phyloP scores from a whole-genome alignment of 2,329 filamentous ascomycete genomes.

The Fusarium brachygibbosum region DNA sequence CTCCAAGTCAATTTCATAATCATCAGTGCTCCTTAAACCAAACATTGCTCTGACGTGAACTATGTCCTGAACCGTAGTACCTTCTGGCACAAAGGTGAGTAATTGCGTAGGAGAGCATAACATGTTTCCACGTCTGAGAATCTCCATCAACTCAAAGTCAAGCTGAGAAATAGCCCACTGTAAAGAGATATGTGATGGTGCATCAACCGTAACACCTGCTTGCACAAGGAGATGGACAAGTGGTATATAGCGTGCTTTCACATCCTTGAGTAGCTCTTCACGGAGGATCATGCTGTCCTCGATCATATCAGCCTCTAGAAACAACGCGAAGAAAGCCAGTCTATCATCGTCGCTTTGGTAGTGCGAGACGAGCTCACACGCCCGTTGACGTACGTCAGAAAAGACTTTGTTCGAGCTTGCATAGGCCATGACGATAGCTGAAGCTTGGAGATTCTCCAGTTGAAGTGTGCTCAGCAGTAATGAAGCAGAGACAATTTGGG shows the following conservation, averaged over 20 bases:
- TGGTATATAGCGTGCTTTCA: not conserved
- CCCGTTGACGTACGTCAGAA: not conserved
- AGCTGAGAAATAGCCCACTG: constrained; percentile 3
- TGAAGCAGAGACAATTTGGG: not conserved
- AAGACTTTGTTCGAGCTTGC: constrained; percentile 6
- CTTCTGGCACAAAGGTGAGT: not conserved
- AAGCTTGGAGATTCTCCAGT: constrained; percentile 1
- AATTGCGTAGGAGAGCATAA: not conserved
- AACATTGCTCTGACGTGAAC: constrained; percentile 9
- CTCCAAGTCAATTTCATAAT: too few species aligned
- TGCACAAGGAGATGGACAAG: constrained; percentile 9
- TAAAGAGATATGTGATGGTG: constrained; percentile 5
- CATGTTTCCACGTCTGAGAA: not conserved
- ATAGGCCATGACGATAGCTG: constrained; percentile 16
- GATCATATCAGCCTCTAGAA: not conserved
- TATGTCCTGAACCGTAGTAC: not conserved
- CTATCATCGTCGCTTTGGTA: not conserved
- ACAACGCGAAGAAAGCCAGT: not conserved
- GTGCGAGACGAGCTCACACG: not conserved
- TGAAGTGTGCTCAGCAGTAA: not conserved
- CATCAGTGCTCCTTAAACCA: not conserved
- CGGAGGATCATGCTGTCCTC: constrained; percentile 1
- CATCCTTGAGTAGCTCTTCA: constrained; percentile 11
- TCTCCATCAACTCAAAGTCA: constrained; percentile 15
- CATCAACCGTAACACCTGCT: constrained; percentile 7